Conservation (phyloP, 352 stramenopile genomes). For the Blastocystis sp. region DNA sequence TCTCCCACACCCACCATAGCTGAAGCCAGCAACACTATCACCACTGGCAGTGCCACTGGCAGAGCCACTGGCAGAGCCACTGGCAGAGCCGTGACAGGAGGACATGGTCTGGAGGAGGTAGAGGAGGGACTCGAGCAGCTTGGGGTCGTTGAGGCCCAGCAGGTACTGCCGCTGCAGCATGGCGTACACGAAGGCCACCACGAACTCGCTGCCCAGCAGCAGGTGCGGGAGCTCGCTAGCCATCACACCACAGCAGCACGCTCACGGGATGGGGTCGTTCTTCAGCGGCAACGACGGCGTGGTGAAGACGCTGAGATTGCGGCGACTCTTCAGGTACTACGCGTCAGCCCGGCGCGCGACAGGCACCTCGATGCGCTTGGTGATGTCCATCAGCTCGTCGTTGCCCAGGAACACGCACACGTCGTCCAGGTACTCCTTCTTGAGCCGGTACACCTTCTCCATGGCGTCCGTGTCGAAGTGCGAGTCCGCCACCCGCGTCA, state of each 20-base stretch:
- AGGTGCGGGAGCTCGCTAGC: constrained; percentile 6
- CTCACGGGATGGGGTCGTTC: constrained; percentile 1
- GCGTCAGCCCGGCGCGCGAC: neutral
- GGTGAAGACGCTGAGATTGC: constrained; percentile 1
- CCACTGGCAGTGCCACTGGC: neutral
- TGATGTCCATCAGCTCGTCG: constrained; percentile 15
- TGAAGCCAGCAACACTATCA: neutral
- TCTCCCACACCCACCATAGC: neutral
- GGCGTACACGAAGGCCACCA: constrained; percentile 25
- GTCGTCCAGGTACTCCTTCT: neutral
- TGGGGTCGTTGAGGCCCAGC: constrained; percentile 15
- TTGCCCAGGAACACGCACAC: constrained; percentile 46
- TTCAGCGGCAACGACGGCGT: neutral
- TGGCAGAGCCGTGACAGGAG: neutral
- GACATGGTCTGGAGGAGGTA: constrained; percentile 32
- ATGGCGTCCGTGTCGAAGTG: constrained; percentile 49
- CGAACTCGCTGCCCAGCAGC: constrained; percentile 8
- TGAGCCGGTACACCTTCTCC: constrained; percentile 45
- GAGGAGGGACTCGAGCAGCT: constrained; percentile 36
- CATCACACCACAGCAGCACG: neutral
- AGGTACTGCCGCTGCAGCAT: constrained; percentile 50
- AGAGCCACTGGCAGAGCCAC: too few relatives aligned
- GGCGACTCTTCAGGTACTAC: constrained; percentile 34
- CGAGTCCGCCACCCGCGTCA: neutral
- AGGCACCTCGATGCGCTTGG: constrained; percentile 20